Evolutionary conservation across 2,329 filamentous ascomycete genomes (phyloP).

Genomic region (Orbilia javanica): DNA sequence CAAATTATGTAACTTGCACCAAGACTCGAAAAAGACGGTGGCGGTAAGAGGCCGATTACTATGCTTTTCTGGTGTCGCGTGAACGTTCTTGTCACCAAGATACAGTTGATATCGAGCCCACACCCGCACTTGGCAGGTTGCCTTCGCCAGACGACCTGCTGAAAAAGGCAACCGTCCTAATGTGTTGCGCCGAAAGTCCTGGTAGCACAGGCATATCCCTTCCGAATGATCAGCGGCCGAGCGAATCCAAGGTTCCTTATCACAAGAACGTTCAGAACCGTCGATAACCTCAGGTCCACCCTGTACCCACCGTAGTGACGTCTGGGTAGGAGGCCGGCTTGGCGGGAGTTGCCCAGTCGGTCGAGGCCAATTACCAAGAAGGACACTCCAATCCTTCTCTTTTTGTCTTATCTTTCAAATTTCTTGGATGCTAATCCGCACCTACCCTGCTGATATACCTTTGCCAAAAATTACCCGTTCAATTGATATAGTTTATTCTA

Average conservation of each 20-base stretch:
- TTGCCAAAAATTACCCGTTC: neutral
- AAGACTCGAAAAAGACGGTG: neutral
- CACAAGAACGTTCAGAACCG: conserved; percentile 16
- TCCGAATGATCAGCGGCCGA: conserved; percentile 26
- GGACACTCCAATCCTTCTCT: neutral
- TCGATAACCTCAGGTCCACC: conserved; percentile 28
- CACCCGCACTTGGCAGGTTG: conserved; percentile 42
- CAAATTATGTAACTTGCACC: conserved; percentile 3
- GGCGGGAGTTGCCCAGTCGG: conserved; percentile 6
- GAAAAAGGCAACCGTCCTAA: conserved; percentile 28
- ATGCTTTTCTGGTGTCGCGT: conserved; percentile 14
- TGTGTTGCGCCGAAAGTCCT: conserved; percentile 27
- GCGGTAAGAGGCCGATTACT: neutral
- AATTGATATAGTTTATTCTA: too few species aligned
- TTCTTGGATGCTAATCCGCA: neutral
- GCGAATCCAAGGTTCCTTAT: conserved; percentile 27
- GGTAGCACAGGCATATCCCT: conserved; percentile 13
- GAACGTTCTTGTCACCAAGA: conserved; percentile 10
- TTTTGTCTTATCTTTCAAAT: neutral
- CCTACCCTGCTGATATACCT: neutral
- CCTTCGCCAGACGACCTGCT: conserved; percentile 27
- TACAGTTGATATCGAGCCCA: conserved; percentile 12
- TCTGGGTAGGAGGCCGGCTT: too few species aligned
- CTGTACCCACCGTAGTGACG: too few species aligned
- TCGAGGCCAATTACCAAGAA: neutral